Conservation (phyloP, 2,329 filamentous ascomycete genomes). For the Arthroderma uncinatum region DNA sequence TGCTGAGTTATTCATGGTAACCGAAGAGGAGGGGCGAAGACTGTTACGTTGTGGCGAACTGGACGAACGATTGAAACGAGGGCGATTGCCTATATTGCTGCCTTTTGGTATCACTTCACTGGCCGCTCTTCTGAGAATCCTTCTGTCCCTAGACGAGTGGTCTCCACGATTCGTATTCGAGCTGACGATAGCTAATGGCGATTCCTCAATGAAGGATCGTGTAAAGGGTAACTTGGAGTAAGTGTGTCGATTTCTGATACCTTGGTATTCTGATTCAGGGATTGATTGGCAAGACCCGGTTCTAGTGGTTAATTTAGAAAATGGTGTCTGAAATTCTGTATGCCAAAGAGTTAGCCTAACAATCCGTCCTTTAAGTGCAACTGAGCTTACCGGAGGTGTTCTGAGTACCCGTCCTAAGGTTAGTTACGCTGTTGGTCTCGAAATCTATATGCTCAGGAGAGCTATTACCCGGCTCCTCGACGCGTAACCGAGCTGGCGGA, state of each 20-base stretch:
- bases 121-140: background rate
- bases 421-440: background rate
- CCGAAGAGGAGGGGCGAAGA: background rate
- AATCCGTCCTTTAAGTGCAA: no score
- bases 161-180: background rate
- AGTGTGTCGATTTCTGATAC: background rate
- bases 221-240: background rate
- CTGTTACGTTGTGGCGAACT: background rate
- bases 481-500: background rate
- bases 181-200: background rate
- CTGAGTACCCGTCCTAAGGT: background rate
- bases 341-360: background rate
- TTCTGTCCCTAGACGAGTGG: background rate
- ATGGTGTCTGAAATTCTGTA: background rate
- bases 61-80: background rate
- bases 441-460: background rate
- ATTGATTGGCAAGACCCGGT: background rate
- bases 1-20: constrained; percentile 6
- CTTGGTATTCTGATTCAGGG: background rate
- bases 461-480: background rate
- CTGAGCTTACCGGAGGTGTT: background rate
- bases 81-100: background rate
- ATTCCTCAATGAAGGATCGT: background rate
- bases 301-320: background rate
- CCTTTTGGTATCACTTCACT: background rate